Conservation (phyloP, 495 filamentous ascomycete species). For the Corynascus novoguineensis region DNA sequence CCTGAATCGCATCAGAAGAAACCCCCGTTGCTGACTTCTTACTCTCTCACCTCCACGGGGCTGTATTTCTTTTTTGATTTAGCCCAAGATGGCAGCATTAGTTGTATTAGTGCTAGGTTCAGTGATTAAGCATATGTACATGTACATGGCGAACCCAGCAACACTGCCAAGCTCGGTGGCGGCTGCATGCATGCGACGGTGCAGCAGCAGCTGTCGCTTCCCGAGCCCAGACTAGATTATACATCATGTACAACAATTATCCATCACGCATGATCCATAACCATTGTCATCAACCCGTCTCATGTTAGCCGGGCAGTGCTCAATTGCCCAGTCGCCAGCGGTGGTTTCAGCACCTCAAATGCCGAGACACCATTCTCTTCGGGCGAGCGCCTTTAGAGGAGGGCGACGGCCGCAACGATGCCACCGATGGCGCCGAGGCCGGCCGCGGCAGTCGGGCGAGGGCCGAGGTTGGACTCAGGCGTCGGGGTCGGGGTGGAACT, state of each 20-base stretch:
- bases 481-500: slow-evolving; percentile 13
- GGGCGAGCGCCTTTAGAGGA: slow-evolving; percentile 21
- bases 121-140: not conserved
- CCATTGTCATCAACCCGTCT: not conserved
- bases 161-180: not conserved
- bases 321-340: not conserved
- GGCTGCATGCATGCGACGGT: not conserved
- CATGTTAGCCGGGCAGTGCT: too few species aligned
- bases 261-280: not conserved
- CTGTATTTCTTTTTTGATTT: not conserved
- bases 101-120: slow-evolving; percentile 2
- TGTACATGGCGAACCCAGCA: not conserved
- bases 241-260: slow-evolving; percentile 1
- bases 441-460: slow-evolving; percentile 25
- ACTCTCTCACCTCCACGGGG: too few species aligned
- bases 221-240: not conserved
- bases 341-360: not conserved
- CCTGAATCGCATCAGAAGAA: too few species aligned
- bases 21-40: too few species aligned
- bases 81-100: not conserved
- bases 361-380: not conserved
- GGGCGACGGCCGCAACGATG: slow-evolving; percentile 27
- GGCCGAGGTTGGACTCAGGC: slow-evolving; percentile 21
- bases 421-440: slow-evolving; percentile 32
- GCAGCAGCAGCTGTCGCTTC: not conserved